Evolutionary conservation across 2,329 filamentous ascomycete species (phyloP).

Genomic region (Aspergillus amoenus): DNA sequence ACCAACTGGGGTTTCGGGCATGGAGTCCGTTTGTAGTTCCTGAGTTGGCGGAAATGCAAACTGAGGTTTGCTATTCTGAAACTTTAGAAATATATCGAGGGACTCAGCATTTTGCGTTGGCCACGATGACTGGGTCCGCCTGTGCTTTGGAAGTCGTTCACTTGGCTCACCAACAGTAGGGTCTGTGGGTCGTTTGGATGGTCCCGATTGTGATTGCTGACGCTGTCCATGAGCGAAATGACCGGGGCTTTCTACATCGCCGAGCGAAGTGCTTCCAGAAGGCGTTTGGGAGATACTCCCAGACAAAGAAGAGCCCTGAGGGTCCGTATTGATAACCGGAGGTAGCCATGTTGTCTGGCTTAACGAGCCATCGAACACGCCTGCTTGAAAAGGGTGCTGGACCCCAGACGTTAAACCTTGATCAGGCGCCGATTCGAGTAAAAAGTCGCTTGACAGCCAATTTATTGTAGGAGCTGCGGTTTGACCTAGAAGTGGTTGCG

Average conservation of each 20-base stretch:
- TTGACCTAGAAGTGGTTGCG: slow-evolving; percentile 27
- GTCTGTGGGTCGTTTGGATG: slow-evolving; percentile 25
- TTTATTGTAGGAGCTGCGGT: slow-evolving; percentile 34
- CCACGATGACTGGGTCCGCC: slow-evolving; percentile 22
- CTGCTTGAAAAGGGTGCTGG: slow-evolving; percentile 20
- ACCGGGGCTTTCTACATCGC: slow-evolving; percentile 21
- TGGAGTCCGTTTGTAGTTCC: slow-evolving; percentile 16
- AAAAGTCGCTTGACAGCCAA: slow-evolving; percentile 37
- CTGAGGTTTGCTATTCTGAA: slow-evolving; percentile 11
- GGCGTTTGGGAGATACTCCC: slow-evolving; percentile 21
- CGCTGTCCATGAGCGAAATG: slow-evolving; percentile 20
- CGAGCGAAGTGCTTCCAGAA: slow-evolving; percentile 19
- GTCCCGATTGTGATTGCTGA: slow-evolving; percentile 24
- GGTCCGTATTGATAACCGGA: slow-evolving; percentile 20
- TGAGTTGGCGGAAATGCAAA: slow-evolving; percentile 28
- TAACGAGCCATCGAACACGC: slow-evolving; percentile 18
- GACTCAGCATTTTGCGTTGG: slow-evolving; percentile 14
- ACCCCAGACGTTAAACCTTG: slow-evolving; percentile 12
- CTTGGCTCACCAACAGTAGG: slow-evolving; percentile 29
- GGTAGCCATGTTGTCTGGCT: slow-evolving; percentile 29
- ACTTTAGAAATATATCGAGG: slow-evolving; percentile 10
- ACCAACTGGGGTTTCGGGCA: slow-evolving; percentile 15
- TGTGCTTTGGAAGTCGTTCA: slow-evolving; percentile 26
- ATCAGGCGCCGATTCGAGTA: slow-evolving; percentile 19
- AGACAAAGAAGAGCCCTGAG: slow-evolving; percentile 16